A percentile compares a stretch with the other conserved stretches of the same genome.
These are phyloP conservation scores for Cocos nucifera DNA, from an alignment of 176 grass and related monocot species.

Conservation along the genomic window DNA sequence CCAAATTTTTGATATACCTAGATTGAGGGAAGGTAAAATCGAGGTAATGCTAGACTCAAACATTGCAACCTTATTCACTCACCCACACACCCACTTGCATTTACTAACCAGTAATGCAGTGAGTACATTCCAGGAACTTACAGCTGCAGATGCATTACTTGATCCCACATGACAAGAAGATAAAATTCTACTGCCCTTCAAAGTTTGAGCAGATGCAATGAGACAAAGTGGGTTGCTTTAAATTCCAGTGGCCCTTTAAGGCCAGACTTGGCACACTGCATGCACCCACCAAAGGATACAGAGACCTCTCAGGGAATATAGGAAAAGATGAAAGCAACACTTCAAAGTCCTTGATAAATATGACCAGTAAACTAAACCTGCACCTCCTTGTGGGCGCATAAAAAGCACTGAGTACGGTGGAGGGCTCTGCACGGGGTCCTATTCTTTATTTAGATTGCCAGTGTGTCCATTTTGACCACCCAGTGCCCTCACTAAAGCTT, in stretches of 20 bases:
- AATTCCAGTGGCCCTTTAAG: not conserved
- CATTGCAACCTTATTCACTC: no score
- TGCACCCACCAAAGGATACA: not conserved
- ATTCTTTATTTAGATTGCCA: not conserved
- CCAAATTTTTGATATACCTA: no score
- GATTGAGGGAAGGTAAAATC: no score
- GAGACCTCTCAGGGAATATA: not conserved
- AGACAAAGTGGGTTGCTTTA: not conserved
- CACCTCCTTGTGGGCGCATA: not conserved
- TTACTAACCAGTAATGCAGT: no score
- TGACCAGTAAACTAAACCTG: not conserved
- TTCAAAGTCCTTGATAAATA: not conserved
- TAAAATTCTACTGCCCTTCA: not conserved
- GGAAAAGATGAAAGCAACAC: slow-evolving; percentile 1
- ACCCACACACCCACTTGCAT: no score
- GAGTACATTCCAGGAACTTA: no score
- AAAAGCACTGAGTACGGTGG: not conserved
- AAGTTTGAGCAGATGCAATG: not conserved
- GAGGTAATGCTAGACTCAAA: no score
- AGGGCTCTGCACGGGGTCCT: slow-evolving; percentile 1
- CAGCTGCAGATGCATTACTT: no score
- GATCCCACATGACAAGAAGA: no score
- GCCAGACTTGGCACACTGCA: no score
- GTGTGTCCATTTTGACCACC: not conserved
- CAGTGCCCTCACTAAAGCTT: not conserved